Evolutionary conservation across 257 asterid genomes (phyloP).

Genomic region (Solanum chilense): DNA sequence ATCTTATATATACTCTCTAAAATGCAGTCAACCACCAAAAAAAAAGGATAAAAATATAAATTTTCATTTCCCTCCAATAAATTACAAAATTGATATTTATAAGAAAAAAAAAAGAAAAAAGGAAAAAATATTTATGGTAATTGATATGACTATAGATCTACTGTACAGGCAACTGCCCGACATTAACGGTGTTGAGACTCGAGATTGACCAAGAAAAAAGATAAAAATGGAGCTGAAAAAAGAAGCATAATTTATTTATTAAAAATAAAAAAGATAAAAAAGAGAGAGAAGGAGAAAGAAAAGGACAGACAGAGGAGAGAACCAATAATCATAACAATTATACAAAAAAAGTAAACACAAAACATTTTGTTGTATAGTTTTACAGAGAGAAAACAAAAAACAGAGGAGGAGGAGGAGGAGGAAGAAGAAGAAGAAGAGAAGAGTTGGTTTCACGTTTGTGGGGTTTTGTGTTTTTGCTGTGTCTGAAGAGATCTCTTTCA

Average conservation of each 20-base stretch:
- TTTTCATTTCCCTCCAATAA: neutral
- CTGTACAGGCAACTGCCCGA: constrained; percentile 4
- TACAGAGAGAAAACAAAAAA: neutral
- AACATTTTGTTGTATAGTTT: neutral
- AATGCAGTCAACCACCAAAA: neutral
- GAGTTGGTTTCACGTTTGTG: constrained; percentile 9
- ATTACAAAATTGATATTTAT: neutral
- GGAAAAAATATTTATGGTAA: neutral
- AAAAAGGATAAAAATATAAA: neutral
- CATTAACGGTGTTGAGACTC: constrained; percentile 6
- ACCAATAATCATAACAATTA: neutral
- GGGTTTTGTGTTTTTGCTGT: neutral
- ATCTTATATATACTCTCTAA: neutral
- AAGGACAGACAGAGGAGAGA: neutral
- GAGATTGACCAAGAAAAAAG: neutral
- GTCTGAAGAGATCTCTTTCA: neutral
- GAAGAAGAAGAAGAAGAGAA: neutral
- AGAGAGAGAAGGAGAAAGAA: neutral
- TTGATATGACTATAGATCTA: neutral
- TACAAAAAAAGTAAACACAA: neutral
- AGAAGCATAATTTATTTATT: neutral
- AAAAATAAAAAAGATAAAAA: neutral
- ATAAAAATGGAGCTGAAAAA: neutral
- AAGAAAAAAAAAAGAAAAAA: too few species aligned
- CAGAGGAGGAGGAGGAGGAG: neutral